phyloP scores from a whole-genome alignment of 306 rosid species.

The Cyclanthera cordifolia region DNA sequence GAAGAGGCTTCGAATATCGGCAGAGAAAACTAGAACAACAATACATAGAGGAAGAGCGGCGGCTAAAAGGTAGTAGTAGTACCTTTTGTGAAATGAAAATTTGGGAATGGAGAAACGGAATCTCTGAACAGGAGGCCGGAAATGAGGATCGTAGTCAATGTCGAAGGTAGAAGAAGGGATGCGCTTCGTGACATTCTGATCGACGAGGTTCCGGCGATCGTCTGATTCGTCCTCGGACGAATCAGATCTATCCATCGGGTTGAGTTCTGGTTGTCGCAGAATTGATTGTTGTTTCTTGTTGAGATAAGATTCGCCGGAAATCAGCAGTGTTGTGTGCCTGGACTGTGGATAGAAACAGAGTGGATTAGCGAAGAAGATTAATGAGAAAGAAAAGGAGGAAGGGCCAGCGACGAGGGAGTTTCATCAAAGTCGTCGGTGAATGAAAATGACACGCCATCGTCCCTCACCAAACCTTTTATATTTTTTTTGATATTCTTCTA shows the following conservation, averaged over 20 bases:
- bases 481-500: too few relatives aligned
- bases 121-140: constrained; percentile 7
- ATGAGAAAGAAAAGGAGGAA: background rate
- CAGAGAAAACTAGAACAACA: constrained; percentile 31
- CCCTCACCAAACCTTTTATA: background rate
- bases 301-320: background rate
- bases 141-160: constrained; percentile 28
- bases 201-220: constrained; percentile 57
- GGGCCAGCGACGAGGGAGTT: background rate
- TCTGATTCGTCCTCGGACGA: constrained; percentile 77
- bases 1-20: constrained; percentile 39
- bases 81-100: constrained; percentile 30
- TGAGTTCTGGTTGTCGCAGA: too few relatives aligned
- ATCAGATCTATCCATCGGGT: constrained; percentile 31
- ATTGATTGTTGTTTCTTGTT: background rate
- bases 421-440: background rate
- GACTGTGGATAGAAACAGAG: background rate
- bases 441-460: background rate
- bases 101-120: constrained; percentile 26
- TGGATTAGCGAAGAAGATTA: background rate
- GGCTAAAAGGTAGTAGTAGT: constrained; percentile 27
- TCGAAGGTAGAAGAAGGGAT: constrained; percentile 33
- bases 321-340: background rate
- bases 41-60: constrained; percentile 31
- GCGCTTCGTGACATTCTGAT: constrained; percentile 43